Evolutionary conservation across 331 rosid genomes (phyloP).

Genomic region (Prunus yedoensis): DNA sequence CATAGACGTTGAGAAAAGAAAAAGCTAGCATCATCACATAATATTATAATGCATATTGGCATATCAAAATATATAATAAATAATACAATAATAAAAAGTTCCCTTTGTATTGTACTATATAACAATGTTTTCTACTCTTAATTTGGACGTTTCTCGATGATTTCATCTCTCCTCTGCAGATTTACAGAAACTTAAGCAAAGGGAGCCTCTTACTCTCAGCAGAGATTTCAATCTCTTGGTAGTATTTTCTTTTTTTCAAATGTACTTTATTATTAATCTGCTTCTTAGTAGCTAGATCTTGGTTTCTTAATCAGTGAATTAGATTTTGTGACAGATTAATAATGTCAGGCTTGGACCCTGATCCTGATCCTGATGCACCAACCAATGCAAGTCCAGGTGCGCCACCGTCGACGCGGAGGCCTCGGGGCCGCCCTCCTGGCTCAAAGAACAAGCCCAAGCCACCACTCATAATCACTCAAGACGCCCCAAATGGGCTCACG

Average conservation of each 20-base stretch:
- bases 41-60: no score
- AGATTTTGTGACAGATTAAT: not conserved
- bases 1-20: no score
- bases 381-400: conserved; percentile 24
- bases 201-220: no score
- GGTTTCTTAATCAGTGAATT: not conserved
- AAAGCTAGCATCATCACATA: no score
- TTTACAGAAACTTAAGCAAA: no score
- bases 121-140: not conserved
- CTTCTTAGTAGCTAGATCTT: not conserved
- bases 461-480: conserved; percentile 30
- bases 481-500: conserved; percentile 38
- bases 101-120: no score
- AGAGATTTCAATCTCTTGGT: no score
- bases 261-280: no score
- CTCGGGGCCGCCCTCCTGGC: conserved; percentile 44
- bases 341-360: conserved; percentile 27
- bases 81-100: no score
- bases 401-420: conserved; percentile 23
- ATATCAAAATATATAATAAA: no score
- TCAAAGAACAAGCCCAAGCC: conserved; percentile 41
- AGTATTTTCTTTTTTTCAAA: no score
- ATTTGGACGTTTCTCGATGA: not conserved
- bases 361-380: conserved; percentile 14
- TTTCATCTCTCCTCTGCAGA: not conserved